phyloP scores from a whole-genome alignment of 208 protist species.

The Trypanosoma conorhini region DNA sequence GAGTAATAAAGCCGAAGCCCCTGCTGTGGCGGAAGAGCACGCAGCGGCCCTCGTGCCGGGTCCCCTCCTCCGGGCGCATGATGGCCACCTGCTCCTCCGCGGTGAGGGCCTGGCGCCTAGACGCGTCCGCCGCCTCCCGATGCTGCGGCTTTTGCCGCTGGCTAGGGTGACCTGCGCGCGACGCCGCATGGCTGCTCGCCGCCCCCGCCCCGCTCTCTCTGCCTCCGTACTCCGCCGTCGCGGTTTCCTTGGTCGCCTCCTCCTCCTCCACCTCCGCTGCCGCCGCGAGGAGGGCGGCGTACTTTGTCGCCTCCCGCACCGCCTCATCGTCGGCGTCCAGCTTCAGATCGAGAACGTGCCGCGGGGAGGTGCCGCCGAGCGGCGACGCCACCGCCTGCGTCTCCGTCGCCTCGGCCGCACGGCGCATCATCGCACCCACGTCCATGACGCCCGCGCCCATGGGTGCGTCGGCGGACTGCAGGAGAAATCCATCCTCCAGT shows the following conservation, averaged over 20 bases:
- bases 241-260: constrained; percentile 1
- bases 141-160: neutral
- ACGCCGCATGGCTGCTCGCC: neutral
- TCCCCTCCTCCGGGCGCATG: constrained; percentile 64
- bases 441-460: constrained; percentile 7
- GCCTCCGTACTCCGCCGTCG: constrained; percentile 3
- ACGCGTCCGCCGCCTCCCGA: neutral
- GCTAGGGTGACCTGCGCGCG: neutral
- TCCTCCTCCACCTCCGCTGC: constrained; percentile 17
- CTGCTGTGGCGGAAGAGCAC: constrained; percentile 67
- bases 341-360: constrained; percentile 31
- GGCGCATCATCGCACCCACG: constrained; percentile 21
- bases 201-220: neutral
- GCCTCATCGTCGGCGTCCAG: constrained; percentile 61
- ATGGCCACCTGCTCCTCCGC: constrained; percentile 67
- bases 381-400: neutral
- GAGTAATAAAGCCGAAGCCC: constrained; percentile 78
- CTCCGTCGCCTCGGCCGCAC: neutral
- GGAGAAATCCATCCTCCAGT: neutral
- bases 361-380: neutral
- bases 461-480: neutral
- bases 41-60: constrained; percentile 50
- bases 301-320: constrained; percentile 66
- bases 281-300: constrained; percentile 32
- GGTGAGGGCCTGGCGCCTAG: constrained; percentile 17